These are phyloP conservation scores for Hyaloperonospora arabidopsidis DNA, from an alignment of 352 stramenopile species.

Conservation along the genomic window DNA sequence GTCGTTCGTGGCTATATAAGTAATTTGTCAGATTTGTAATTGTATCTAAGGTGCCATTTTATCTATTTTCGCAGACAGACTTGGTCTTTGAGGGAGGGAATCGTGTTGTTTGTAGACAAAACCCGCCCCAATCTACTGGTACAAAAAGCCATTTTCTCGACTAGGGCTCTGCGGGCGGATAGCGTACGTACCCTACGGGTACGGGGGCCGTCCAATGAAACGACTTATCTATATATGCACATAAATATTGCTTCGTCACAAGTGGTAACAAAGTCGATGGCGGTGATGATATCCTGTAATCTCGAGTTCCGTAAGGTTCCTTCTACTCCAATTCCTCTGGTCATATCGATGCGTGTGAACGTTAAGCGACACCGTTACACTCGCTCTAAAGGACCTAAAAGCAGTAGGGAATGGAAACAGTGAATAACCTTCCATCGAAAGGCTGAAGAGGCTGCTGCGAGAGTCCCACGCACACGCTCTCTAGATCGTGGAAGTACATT, in stretches of 20 bases:
- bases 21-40: conserved; percentile 14
- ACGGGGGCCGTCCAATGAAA: too few relatives aligned
- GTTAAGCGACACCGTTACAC: background rate
- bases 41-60: too few relatives aligned
- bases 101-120: too few relatives aligned
- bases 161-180: too few relatives aligned
- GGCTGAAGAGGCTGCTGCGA: conserved; percentile 35
- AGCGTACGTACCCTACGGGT: too few relatives aligned
- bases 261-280: conserved; percentile 7
- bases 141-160: too few relatives aligned
- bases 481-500: conserved; percentile 39
- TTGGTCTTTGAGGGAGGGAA: too few relatives aligned
- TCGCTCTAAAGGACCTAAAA: conserved; percentile 4
- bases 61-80: too few relatives aligned
- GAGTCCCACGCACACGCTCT: conserved; percentile 28
- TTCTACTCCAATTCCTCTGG: background rate
- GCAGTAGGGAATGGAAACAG: conserved; percentile 11
- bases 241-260: too few relatives aligned
- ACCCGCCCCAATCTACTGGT: too few relatives aligned
- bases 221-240: too few relatives aligned
- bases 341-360: background rate
- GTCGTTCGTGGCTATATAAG: background rate
- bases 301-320: conserved; percentile 23
- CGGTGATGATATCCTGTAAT: conserved; percentile 22
- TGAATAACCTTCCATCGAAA: conserved; percentile 22